Conservation (phyloP, 192 early-diverging fungal species). For the Physocladia obscura region DNA sequence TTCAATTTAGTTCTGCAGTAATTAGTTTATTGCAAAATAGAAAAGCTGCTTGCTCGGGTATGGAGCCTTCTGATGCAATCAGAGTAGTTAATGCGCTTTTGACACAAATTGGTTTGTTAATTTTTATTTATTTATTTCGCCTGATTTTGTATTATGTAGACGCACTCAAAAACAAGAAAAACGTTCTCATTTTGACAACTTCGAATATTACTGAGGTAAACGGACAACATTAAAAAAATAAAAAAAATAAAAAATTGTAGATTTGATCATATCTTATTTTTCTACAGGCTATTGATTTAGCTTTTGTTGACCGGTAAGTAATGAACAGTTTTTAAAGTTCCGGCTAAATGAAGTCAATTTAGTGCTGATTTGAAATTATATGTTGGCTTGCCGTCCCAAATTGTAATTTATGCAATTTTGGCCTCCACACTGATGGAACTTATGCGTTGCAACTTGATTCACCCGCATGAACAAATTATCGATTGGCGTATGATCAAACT, state of each 20-base stretch:
- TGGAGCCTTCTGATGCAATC: slow-evolving; percentile 70
- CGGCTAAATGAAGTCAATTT: not conserved
- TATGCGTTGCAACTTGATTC: slow-evolving; percentile 45
- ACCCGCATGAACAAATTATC: slow-evolving; percentile 29
- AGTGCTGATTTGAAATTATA: slow-evolving; percentile 67
- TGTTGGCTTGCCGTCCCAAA: slow-evolving; percentile 49
- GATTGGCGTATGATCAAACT: slow-evolving; percentile 48
- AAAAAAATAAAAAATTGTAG: slow-evolving; percentile 14
- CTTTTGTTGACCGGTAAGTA: slow-evolving; percentile 25
- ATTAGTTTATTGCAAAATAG: not conserved
- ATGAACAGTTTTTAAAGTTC: not conserved
- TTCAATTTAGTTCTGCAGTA: slow-evolving; percentile 4
- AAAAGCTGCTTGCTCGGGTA: slow-evolving; percentile 59
- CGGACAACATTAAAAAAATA: slow-evolving; percentile 27
- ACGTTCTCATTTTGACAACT: slow-evolving; percentile 69
- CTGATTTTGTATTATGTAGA: slow-evolving; percentile 65
- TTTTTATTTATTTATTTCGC: slow-evolving; percentile 62
- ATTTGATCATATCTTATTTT: slow-evolving; percentile 19
- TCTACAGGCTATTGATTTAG: slow-evolving; percentile 11
- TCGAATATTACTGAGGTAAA: slow-evolving; percentile 67
- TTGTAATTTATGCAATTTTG: slow-evolving; percentile 61
- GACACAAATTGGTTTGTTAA: slow-evolving; percentile 69
- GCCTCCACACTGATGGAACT: slow-evolving; percentile 54
- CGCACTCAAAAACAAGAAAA: slow-evolving; percentile 53
- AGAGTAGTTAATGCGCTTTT: slow-evolving; percentile 70